These are phyloP conservation scores for Chrysophaeum taylorii DNA, from an alignment of 352 stramenopile genomes.

Conservation along the genomic window DNA sequence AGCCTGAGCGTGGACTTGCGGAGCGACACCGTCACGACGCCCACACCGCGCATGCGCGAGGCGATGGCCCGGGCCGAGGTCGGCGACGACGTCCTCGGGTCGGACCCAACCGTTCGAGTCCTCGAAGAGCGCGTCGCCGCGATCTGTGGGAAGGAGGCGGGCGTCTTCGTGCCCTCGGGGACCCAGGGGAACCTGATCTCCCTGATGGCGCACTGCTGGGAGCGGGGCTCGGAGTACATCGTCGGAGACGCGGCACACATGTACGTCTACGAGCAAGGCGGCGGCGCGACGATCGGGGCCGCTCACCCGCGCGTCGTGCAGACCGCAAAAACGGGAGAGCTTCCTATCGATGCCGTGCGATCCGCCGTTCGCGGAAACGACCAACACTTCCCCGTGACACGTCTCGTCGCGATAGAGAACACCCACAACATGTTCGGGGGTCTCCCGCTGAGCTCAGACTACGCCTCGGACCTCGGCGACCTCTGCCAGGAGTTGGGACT, in stretches of 20 bases:
- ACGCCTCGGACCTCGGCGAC: constrained; percentile 58
- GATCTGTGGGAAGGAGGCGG: constrained; percentile 81
- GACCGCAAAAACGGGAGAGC: too few relatives aligned
- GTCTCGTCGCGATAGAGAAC: constrained; percentile 88
- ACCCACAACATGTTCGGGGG: constrained; percentile 93
- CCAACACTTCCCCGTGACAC: constrained; percentile 64
- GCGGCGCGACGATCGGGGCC: constrained; percentile 52
- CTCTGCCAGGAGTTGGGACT: constrained; percentile 62
- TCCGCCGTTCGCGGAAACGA: constrained; percentile 48
- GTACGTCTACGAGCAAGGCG: constrained; percentile 87
- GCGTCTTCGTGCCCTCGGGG: constrained; percentile 88
- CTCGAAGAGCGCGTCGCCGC: constrained; percentile 78
- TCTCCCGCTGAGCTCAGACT: constrained; percentile 63
- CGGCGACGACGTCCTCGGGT: constrained; percentile 69
- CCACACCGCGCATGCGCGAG: constrained; percentile 76
- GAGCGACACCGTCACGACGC: constrained; percentile 90
- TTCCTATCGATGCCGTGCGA: too few relatives aligned
- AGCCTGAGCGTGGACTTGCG: constrained; percentile 87
- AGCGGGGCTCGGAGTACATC: constrained; percentile 76
- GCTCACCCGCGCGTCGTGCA: constrained; percentile 71
- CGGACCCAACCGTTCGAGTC: constrained; percentile 83
- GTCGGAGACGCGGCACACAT: constrained; percentile 86
- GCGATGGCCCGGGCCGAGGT: constrained; percentile 59
- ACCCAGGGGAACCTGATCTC: constrained; percentile 96
- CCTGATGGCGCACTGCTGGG: constrained; percentile 79